These are phyloP conservation scores for Endoconidiophora laricicola DNA, from an alignment of 2,329 filamentous ascomycete species.

Conservation along the genomic window DNA sequence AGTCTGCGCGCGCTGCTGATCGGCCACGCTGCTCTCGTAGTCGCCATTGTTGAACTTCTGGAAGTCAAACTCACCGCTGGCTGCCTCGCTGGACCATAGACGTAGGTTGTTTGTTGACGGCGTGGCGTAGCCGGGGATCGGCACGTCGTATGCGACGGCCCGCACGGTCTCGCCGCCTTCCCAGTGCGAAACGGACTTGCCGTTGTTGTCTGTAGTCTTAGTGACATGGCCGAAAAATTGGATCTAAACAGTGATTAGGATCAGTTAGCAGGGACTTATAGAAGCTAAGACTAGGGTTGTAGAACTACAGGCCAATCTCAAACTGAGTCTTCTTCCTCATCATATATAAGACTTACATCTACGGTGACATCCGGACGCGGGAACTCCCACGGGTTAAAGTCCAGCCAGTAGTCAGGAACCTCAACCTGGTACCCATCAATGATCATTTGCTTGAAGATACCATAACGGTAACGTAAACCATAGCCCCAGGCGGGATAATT, in stretches of 20 bases:
- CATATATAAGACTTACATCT: slow-evolving; percentile 37
- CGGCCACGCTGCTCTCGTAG: slow-evolving; percentile 94
- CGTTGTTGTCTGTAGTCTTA: slow-evolving; percentile 57
- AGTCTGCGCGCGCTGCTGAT: slow-evolving; percentile 96
- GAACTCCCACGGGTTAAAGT: slow-evolving; percentile 99
- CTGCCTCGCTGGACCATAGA: slow-evolving; percentile 94
- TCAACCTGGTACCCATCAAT: slow-evolving; percentile 96
- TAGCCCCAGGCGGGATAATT: slow-evolving; percentile 98
- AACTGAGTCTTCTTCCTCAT: background rate
- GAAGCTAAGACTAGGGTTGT: background rate
- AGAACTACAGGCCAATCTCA: background rate
- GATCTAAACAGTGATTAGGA: slow-evolving; percentile 30
- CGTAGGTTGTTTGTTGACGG: slow-evolving; percentile 89
- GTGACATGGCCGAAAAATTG: slow-evolving; percentile 85
- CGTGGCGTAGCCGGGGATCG: slow-evolving; percentile 80
- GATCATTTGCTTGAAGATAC: slow-evolving; percentile 99
- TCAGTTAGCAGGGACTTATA: background rate
- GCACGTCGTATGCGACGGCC: slow-evolving; percentile 85
- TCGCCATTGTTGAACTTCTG: slow-evolving; percentile 98
- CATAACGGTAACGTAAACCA: slow-evolving; percentile 84
- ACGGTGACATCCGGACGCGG: slow-evolving; percentile 89
- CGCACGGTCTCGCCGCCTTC: slow-evolving; percentile 85
- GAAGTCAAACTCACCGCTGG: slow-evolving; percentile 95
- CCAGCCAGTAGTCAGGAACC: slow-evolving; percentile 96
- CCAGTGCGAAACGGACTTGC: slow-evolving; percentile 63